phyloP scores from a whole-genome alignment of 192 early-diverging fungal genomes.

The Globomyces pollinis-pini region DNA sequence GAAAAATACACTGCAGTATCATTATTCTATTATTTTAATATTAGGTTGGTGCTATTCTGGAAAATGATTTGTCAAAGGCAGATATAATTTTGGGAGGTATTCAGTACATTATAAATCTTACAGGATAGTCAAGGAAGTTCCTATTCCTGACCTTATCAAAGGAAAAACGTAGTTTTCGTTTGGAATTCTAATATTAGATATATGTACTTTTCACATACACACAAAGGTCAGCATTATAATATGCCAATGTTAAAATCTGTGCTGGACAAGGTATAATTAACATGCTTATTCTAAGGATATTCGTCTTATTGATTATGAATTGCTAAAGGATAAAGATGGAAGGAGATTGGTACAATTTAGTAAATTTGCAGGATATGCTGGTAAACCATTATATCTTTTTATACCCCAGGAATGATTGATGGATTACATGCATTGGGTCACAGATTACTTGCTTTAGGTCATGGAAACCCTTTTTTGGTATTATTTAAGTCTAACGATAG shows the following conservation, averaged over 20 bases:
- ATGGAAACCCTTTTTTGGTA: slow-evolving; percentile 93
- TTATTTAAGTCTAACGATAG: no score
- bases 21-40: background rate
- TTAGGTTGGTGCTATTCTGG: slow-evolving; percentile 72
- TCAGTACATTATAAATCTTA: no score
- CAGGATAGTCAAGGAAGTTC: slow-evolving; percentile 99
- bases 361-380: slow-evolving; percentile 89
- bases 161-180: slow-evolving; percentile 93
- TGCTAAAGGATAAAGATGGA: slow-evolving; percentile 67
- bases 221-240: slow-evolving; percentile 93
- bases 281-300: no score
- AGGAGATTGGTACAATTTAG: slow-evolving; percentile 88
- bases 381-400: no score
- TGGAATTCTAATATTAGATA: no score
- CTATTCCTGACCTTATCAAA: slow-evolving; percentile 66
- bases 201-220: slow-evolving; percentile 93
- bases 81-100: slow-evolving; percentile 91
- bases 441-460: slow-evolving; percentile 79
- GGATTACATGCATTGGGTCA: slow-evolving; percentile 86
- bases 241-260: slow-evolving; percentile 82
- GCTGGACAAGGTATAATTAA: no score
- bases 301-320: slow-evolving; percentile 91
- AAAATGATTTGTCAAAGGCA: slow-evolving; percentile 79
- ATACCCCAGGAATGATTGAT: slow-evolving; percentile 68
- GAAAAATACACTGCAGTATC: slow-evolving; percentile 67